These are phyloP conservation scores for Blastomyces parvus DNA, from an alignment of 2,329 filamentous ascomycete species.

Conservation along the genomic window DNA sequence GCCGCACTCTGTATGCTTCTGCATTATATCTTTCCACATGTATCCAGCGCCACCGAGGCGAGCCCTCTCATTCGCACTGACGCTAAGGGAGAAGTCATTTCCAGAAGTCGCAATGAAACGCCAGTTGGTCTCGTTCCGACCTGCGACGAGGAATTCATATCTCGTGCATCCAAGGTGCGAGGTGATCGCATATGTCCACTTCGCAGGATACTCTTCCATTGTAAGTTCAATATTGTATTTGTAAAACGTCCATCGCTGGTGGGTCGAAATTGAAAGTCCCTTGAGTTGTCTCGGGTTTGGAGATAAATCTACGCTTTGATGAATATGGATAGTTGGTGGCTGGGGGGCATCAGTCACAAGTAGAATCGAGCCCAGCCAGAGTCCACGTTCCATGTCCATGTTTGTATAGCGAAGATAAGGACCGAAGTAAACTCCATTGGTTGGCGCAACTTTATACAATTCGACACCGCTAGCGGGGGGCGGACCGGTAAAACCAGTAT, in stretches of 20 bases:
- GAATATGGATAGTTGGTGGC: conserved; percentile 91
- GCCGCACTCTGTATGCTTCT: conserved; percentile 92
- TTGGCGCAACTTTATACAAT: conserved; percentile 85
- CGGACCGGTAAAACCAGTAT: conserved; percentile 79
- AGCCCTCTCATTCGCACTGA: conserved; percentile 73
- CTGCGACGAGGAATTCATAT: conserved; percentile 93
- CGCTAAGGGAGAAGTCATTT: conserved; percentile 86
- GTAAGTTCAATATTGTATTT: conserved; percentile 83
- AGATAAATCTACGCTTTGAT: conserved; percentile 79
- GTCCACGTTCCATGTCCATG: conserved; percentile 84
- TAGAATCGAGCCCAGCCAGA: conserved; percentile 90
- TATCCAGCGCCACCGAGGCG: conserved; percentile 81
- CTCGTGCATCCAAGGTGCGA: conserved; percentile 95
- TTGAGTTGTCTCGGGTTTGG: conserved; percentile 85
- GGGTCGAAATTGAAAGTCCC: conserved; percentile 70
- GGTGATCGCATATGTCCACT: conserved; percentile 97
- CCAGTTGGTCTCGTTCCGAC: conserved; percentile 83
- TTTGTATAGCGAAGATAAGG: conserved; percentile 93
- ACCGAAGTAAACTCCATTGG: conserved; percentile 95
- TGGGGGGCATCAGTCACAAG: conserved; percentile 85
- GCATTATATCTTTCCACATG: conserved; percentile 98
- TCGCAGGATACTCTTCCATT: conserved; percentile 75
- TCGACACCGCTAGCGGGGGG: conserved; percentile 82
- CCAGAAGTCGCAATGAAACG: conserved; percentile 92
- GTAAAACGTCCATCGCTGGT: conserved; percentile 93